Evolutionary conservation across 495 filamentous ascomycete species (phyloP).

Genomic region (Amphirosellinia nigrospora): DNA sequence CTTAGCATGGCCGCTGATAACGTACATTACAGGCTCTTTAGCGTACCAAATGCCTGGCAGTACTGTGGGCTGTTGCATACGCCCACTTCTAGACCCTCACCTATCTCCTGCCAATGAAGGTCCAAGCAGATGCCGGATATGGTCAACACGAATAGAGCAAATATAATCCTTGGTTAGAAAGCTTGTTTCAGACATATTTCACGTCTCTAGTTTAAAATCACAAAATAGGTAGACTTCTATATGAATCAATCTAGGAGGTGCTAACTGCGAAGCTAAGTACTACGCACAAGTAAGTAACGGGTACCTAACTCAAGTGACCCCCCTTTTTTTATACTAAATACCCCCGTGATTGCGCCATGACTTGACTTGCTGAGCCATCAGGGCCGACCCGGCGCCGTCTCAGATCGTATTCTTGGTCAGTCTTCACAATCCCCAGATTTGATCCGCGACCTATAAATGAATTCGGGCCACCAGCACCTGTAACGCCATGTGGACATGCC

Average conservation of each 20-base stretch:
- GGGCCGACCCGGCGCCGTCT: slow-evolving; percentile 6
- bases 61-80: not conserved
- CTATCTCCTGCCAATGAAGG: not conserved
- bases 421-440: not conserved
- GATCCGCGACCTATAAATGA: not conserved
- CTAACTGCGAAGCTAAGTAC: too few species aligned
- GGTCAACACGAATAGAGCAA: not conserved
- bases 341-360: slow-evolving; percentile 14
- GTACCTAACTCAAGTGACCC: not conserved
- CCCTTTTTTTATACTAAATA: not conserved
- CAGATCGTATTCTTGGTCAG: not conserved
- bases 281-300: too few species aligned
- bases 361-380: not conserved
- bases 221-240: too few species aligned
- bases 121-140: not conserved
- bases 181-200: not conserved
- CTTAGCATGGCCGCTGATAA: slow-evolving; percentile 2
- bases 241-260: too few species aligned
- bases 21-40: not conserved
- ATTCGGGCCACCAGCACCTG: not conserved
- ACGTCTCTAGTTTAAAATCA: not conserved
- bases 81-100: not conserved
- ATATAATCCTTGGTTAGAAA: not conserved
- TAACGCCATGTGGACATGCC: not conserved
- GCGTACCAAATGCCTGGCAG: not conserved